Conservation (phyloP, 805 yeast genomes). For the Babjeviella inositovora region DNA sequence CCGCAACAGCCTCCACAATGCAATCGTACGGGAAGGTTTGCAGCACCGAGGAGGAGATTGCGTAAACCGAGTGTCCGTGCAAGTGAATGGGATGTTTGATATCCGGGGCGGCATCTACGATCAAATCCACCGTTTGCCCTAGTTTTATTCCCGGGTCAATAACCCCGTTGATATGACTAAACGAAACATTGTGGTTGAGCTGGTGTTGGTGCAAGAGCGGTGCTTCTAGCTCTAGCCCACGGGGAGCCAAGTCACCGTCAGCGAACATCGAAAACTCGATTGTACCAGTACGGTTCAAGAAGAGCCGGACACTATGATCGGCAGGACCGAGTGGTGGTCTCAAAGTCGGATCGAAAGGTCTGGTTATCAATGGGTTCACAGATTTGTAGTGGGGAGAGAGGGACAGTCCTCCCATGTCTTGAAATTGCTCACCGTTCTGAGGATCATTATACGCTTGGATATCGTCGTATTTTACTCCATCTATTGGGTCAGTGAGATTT, state of each 20-base stretch:
- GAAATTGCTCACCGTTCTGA: too few species aligned
- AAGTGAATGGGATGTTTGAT: conserved; percentile 17
- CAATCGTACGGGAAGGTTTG: conserved; percentile 9
- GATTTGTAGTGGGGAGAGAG: conserved; percentile 2
- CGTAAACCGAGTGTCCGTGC: conserved; percentile 16
- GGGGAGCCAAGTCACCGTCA: conserved; percentile 7
- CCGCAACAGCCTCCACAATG: conserved; percentile 9
- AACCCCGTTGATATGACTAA: conserved; percentile 3
- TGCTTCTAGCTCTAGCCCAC: conserved; percentile 10
- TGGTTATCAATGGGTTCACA: conserved; percentile 7
- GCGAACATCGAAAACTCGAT: conserved; percentile 11
- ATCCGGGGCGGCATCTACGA: conserved; percentile 10
- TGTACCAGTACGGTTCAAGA: conserved; percentile 12
- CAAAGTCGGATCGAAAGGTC: conserved; percentile 6
- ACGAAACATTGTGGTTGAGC: conserved; percentile 4
- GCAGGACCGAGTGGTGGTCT: conserved; percentile 6
- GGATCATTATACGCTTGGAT: too few species aligned
- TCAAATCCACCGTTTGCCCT: conserved; percentile 15
- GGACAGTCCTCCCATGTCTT: conserved; percentile 7
- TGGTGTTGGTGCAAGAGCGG: conserved; percentile 9
- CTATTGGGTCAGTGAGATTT: conserved; percentile 1
- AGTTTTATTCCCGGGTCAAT: conserved; percentile 5
- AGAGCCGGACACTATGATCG: conserved; percentile 11
- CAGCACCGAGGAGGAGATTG: conserved; percentile 9
- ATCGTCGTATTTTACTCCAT: conserved; percentile 8